phyloP scores from a whole-genome alignment of 1,284 basidiomycete species.

The Sporisorium scitamineum region DNA sequence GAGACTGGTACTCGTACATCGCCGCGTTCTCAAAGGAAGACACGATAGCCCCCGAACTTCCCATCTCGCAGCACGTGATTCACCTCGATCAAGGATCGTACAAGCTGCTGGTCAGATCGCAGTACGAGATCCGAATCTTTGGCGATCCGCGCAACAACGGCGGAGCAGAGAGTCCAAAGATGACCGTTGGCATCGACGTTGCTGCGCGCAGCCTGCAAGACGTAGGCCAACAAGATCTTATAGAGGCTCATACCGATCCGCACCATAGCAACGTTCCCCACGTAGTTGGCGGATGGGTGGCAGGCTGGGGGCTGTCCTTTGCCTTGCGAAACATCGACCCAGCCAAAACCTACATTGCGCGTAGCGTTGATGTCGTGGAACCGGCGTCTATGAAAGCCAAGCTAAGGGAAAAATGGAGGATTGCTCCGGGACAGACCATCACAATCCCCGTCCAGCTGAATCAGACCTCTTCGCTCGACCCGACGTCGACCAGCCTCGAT shows the following conservation, averaged over 20 bases:
- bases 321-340: conserved; percentile 28
- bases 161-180: conserved; percentile 23
- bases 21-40: conserved; percentile 22
- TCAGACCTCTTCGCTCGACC: conserved; percentile 3
- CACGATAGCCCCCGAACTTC: background rate
- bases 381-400: background rate
- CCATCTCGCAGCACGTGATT: conserved; percentile 37
- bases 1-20: conserved; percentile 57
- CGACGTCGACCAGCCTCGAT: background rate
- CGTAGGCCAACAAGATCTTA: background rate
- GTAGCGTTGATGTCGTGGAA: background rate
- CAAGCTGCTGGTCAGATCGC: conserved; percentile 33
- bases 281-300: conserved; percentile 47
- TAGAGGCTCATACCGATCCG: conserved; percentile 23
- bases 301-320: conserved; percentile 38
- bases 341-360: background rate
- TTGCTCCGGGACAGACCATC: conserved; percentile 16
- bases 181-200: conserved; percentile 39
- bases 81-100: conserved; percentile 33
- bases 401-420: background rate
- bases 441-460: conserved; percentile 14
- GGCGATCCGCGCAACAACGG: conserved; percentile 37
- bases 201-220: conserved; percentile 11
- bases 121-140: conserved; percentile 56
- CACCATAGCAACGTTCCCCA: conserved; percentile 45